These are phyloP conservation scores for Amauroascus niger DNA, from an alignment of 2,329 filamentous ascomycete species.

Conservation along the genomic window DNA sequence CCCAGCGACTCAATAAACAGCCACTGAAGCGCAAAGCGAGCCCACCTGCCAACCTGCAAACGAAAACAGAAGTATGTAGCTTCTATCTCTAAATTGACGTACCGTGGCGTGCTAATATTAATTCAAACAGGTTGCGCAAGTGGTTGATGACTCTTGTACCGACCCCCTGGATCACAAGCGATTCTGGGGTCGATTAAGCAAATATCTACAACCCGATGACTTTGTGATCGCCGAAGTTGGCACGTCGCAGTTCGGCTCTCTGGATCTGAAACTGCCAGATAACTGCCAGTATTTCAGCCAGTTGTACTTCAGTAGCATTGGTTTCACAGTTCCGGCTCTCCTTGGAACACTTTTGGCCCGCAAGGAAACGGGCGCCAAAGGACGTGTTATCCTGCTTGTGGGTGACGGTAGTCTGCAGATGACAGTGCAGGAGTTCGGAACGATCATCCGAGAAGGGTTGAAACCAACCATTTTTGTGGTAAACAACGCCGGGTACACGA, in stretches of 20 bases:
- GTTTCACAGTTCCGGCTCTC: constrained; percentile 21
- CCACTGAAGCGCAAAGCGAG: constrained; percentile 11
- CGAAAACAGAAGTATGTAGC: background rate
- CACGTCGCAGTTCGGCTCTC: constrained; percentile 21
- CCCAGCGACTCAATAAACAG: constrained; percentile 10
- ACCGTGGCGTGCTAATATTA: background rate
- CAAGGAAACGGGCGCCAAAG: constrained; percentile 18
- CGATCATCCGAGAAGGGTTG: constrained; percentile 21
- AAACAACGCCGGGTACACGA: constrained; percentile 24
- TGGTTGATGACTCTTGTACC: constrained; percentile 12
- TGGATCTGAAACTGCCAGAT: constrained; percentile 19
- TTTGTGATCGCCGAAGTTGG: constrained; percentile 22
- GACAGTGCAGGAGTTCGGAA: constrained; percentile 24
- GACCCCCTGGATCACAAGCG: constrained; percentile 14
- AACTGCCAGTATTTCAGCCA: constrained; percentile 20
- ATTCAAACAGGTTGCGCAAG: background rate
- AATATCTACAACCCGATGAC: constrained; percentile 17
- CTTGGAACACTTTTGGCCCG: constrained; percentile 20
- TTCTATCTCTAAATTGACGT: background rate
- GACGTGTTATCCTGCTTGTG: constrained; percentile 21
- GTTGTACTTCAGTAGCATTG: constrained; percentile 22
- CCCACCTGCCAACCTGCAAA: background rate
- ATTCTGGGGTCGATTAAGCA: constrained; percentile 15
- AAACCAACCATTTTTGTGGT: constrained; percentile 22
- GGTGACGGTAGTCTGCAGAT: constrained; percentile 25